Percentiles rank a stretch among this genome's conserved stretches.
These are phyloP conservation scores for Articulospora tetracladia DNA, from an alignment of 495 filamentous ascomycete species.

Conservation along the genomic window DNA sequence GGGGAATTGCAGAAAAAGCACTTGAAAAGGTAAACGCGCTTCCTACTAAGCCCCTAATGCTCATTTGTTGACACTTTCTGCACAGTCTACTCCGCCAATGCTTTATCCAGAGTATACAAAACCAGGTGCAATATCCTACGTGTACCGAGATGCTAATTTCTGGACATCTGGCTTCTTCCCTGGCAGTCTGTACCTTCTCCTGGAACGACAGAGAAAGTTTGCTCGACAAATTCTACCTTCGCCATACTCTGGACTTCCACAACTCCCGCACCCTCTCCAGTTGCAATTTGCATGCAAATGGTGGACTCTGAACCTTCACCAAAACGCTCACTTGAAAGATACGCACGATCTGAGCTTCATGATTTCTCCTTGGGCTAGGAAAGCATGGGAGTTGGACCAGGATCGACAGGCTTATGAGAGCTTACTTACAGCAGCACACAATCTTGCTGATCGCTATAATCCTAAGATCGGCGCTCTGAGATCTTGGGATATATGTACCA, in stretches of 20 bases:
- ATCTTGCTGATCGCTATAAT: slow-evolving; percentile 31
- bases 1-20: slow-evolving; percentile 27
- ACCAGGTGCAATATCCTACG: slow-evolving; percentile 24
- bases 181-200: slow-evolving; percentile 32
- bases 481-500: slow-evolving; percentile 30
- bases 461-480: slow-evolving; percentile 25
- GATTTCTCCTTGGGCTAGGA: slow-evolving; percentile 31
- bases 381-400: slow-evolving; percentile 27
- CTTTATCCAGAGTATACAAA: slow-evolving; percentile 31
- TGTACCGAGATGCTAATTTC: slow-evolving; percentile 29
- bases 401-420: slow-evolving; percentile 27
- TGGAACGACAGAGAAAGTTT: slow-evolving; percentile 14
- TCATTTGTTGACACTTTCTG: neutral
- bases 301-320: slow-evolving; percentile 33
- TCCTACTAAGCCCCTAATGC: slow-evolving; percentile 2
- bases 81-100: slow-evolving; percentile 19
- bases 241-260: slow-evolving; percentile 10
- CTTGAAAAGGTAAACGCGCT: slow-evolving; percentile 11
- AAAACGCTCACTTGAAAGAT: slow-evolving; percentile 28
- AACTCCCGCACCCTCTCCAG: slow-evolving; percentile 15
- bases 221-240: neutral
- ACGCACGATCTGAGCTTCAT: slow-evolving; percentile 42
- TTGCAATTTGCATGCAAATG: slow-evolving; percentile 3
- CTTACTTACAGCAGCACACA: slow-evolving; percentile 29
- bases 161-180: slow-evolving; percentile 42